Conservation (phyloP, 2,329 filamentous ascomycete species). For the Bisporella sp. region DNA sequence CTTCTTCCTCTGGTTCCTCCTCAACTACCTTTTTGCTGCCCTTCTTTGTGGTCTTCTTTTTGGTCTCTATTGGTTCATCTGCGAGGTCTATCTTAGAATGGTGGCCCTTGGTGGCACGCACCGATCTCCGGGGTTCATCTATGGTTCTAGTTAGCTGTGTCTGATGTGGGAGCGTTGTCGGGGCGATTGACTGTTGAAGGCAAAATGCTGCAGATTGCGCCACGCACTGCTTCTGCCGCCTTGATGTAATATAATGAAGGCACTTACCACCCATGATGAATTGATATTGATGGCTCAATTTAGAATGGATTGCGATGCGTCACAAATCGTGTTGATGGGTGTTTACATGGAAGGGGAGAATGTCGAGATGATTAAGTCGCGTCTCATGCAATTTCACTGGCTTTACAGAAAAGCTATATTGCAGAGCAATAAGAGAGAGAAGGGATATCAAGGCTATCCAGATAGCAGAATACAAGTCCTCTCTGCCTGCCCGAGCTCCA, state of each 20-base stretch:
- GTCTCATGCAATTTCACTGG: constrained; percentile 26
- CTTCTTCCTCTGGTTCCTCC: constrained; percentile 43
- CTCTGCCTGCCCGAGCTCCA: too few species aligned
- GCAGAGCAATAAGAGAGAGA: constrained; percentile 12
- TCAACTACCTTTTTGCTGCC: constrained; percentile 44
- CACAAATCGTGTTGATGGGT: constrained; percentile 16
- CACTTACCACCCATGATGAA: constrained; percentile 54
- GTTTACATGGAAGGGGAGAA: constrained; percentile 21
- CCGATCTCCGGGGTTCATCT: constrained; percentile 88
- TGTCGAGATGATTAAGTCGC: constrained; percentile 9
- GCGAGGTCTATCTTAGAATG: constrained; percentile 82
- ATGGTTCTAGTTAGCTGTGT: constrained; percentile 16
- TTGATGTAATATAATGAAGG: constrained; percentile 3
- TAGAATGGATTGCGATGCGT: constrained; percentile 11
- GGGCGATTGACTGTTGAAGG: too few species aligned
- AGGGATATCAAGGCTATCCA: constrained; percentile 18
- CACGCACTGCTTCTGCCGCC: too few species aligned
- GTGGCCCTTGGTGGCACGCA: constrained; percentile 93
- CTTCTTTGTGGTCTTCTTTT: constrained; percentile 43
- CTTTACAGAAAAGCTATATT: constrained; percentile 27
- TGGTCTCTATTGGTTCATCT: constrained; percentile 47
- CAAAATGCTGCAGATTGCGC: too few species aligned
- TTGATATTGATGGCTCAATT: constrained; percentile 8
- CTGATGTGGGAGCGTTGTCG: not conserved
- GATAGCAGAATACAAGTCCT: constrained; percentile 1